phyloP scores from a whole-genome alignment of 2,329 filamentous ascomycete species.

The Fusarium sp. region DNA sequence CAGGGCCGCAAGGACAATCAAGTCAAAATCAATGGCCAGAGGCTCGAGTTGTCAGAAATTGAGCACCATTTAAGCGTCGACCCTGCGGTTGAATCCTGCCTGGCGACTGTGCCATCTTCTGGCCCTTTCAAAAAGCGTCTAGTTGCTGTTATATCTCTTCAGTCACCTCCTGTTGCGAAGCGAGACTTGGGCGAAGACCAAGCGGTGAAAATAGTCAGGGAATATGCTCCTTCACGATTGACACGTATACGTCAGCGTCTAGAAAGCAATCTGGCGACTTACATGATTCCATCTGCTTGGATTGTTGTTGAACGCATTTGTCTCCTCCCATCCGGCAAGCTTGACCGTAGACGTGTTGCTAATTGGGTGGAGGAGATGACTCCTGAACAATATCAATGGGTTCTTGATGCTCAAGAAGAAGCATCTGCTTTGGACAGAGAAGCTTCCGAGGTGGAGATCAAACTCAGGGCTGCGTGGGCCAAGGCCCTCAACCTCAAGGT shows the following conservation, averaged over 20 bases:
- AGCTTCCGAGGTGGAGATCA: slow-evolving; percentile 3
- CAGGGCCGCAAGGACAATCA: slow-evolving; percentile 51
- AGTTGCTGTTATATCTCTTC: slow-evolving; percentile 18
- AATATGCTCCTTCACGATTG: neutral
- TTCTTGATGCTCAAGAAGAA: slow-evolving; percentile 20
- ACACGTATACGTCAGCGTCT: slow-evolving; percentile 21
- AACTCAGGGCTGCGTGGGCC: slow-evolving; percentile 28
- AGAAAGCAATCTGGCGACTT: slow-evolving; percentile 11
- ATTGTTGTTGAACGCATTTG: slow-evolving; percentile 15
- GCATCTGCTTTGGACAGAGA: slow-evolving; percentile 23
- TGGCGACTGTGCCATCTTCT: slow-evolving; percentile 15
- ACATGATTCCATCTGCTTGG: slow-evolving; percentile 39
- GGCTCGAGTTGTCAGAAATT: slow-evolving; percentile 50
- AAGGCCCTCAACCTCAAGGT: slow-evolving; percentile 15
- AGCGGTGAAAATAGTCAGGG: neutral
- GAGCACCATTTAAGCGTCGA: slow-evolving; percentile 43
- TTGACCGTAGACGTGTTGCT: slow-evolving; percentile 10
- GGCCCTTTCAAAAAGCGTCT: slow-evolving; percentile 25
- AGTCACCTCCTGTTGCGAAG: neutral
- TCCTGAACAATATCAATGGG: slow-evolving; percentile 5
- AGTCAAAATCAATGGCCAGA: slow-evolving; percentile 51
- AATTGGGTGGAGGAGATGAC: slow-evolving; percentile 25
- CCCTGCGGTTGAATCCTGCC: slow-evolving; percentile 16
- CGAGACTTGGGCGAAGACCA: neutral
- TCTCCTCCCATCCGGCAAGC: slow-evolving; percentile 35